These are phyloP conservation scores for Thelephora ganbajun DNA, from an alignment of 768 basidiomycete species.

Conservation along the genomic window DNA sequence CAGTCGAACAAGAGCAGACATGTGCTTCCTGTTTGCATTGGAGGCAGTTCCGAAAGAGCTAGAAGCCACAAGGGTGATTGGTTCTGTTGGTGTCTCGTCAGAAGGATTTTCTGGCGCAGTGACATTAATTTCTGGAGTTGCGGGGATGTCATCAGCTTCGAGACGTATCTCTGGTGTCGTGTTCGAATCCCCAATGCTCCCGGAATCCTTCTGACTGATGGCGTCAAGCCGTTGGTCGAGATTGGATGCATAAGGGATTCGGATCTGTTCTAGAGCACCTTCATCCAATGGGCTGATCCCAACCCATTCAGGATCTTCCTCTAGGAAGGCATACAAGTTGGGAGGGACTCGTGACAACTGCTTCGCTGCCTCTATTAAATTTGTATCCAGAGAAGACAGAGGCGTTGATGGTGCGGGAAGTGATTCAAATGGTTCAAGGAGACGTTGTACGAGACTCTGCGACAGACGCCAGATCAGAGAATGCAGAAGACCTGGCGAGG, in stretches of 20 bases:
- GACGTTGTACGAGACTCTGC: slow-evolving; percentile 55
- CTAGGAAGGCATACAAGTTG: slow-evolving; percentile 33
- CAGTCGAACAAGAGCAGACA: slow-evolving; percentile 51
- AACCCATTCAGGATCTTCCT: slow-evolving; percentile 33
- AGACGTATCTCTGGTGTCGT: slow-evolving; percentile 27
- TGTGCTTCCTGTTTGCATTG: slow-evolving; percentile 42
- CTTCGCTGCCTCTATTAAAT: slow-evolving; percentile 34
- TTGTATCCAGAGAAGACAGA: slow-evolving; percentile 28
- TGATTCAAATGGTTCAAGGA: slow-evolving; percentile 39
- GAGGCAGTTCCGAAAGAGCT: slow-evolving; percentile 26
- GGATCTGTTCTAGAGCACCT: slow-evolving; percentile 29
- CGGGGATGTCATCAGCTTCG: slow-evolving; percentile 4
- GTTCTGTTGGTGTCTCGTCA: slow-evolving; percentile 11
- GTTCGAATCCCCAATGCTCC: slow-evolving; percentile 9
- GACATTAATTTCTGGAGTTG: slow-evolving; percentile 19
- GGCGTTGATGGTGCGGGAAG: slow-evolving; percentile 28
- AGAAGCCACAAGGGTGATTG: slow-evolving; percentile 33
- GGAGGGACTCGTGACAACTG: slow-evolving; percentile 43
- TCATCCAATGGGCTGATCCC: slow-evolving; percentile 36
- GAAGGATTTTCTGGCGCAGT: slow-evolving; percentile 21
- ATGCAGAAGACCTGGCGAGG: slow-evolving; percentile 1
- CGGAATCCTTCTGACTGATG: slow-evolving; percentile 20
- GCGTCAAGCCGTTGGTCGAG: slow-evolving; percentile 39
- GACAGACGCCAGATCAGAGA: slow-evolving; percentile 6
- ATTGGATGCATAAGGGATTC: slow-evolving; percentile 32